Conservation (phyloP, 495 filamentous ascomycete genomes). For the Hamigera avellanea region DNA sequence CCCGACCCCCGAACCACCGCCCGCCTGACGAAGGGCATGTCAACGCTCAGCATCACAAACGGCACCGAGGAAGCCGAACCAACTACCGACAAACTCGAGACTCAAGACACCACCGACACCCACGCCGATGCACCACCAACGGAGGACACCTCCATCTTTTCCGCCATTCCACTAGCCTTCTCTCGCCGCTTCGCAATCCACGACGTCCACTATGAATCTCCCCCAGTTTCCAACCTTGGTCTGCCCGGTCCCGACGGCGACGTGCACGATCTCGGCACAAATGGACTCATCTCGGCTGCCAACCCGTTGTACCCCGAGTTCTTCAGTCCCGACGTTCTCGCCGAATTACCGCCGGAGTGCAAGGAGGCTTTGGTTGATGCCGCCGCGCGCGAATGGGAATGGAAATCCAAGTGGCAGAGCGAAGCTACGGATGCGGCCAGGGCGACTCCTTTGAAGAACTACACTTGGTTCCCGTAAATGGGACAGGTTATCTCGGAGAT, state of each 20-base stretch:
- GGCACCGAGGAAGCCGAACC: conserved; percentile 15
- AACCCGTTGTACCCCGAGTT: conserved; percentile 30
- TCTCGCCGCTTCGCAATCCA: conserved; percentile 64
- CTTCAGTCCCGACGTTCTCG: conserved; percentile 54
- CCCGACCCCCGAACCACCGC: conserved; percentile 15
- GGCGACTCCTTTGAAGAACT: conserved; percentile 38
- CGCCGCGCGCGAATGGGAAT: conserved; percentile 46
- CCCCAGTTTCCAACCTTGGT: conserved; percentile 44
- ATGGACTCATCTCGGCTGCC: conserved; percentile 46
- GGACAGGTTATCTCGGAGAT: neutral
- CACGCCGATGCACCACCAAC: conserved; percentile 1
- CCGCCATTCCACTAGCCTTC: conserved; percentile 50
- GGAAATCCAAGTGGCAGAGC: conserved; percentile 61
- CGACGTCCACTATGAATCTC: conserved; percentile 56
- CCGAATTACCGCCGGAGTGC: conserved; percentile 60
- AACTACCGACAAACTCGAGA: conserved; percentile 1
- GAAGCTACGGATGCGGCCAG: conserved; percentile 44
- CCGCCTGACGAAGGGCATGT: conserved; percentile 24
- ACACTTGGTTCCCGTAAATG: conserved; percentile 32
- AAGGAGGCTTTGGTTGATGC: conserved; percentile 56
- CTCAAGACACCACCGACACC: conserved; percentile 1
- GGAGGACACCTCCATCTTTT: conserved; percentile 35
- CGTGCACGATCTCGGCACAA: conserved; percentile 46
- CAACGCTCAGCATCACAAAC: conserved; percentile 25
- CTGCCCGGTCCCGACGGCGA: conserved; percentile 55